Evolutionary conservation across 257 asterid genomes (phyloP).

Genomic region (Henckelia pumila): DNA sequence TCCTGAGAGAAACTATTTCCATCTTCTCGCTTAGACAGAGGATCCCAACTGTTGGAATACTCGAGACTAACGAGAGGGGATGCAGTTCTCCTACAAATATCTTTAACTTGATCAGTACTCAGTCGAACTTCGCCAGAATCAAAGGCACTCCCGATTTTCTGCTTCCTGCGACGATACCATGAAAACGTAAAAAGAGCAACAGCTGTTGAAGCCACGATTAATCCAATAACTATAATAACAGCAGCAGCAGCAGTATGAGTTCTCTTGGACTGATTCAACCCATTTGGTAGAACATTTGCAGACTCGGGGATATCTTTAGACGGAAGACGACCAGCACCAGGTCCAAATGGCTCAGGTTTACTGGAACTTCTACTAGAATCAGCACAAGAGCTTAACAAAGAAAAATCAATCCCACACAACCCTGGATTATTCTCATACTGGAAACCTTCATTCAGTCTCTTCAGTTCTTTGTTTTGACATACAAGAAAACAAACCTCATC

Average conservation of each 20-base stretch:
- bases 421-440: slow-evolving; percentile 69
- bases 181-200: slow-evolving; percentile 58
- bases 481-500: slow-evolving; percentile 14
- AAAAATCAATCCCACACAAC: slow-evolving; percentile 65
- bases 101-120: slow-evolving; percentile 65
- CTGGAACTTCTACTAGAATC: slow-evolving; percentile 40
- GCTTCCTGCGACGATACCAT: slow-evolving; percentile 73
- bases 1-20: slow-evolving; percentile 72
- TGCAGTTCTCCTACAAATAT: slow-evolving; percentile 59
- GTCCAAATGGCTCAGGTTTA: slow-evolving; percentile 66
- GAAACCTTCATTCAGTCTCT: slow-evolving; percentile 79
- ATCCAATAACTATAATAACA: slow-evolving; percentile 40
- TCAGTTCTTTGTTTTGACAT: slow-evolving; percentile 55
- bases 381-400: slow-evolving; percentile 52
- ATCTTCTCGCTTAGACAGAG: slow-evolving; percentile 55
- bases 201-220: slow-evolving; percentile 36
- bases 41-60: slow-evolving; percentile 88
- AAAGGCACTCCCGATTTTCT: slow-evolving; percentile 62
- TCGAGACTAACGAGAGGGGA: slow-evolving; percentile 88
- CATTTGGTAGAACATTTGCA: slow-evolving; percentile 51
- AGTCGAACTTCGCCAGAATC: slow-evolving; percentile 57
- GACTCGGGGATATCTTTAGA: slow-evolving; percentile 77
- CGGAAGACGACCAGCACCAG: slow-evolving; percentile 52
- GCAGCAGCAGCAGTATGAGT: slow-evolving; percentile 43
- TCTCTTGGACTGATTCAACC: slow-evolving; percentile 33